These are phyloP conservation scores for Epichloe sylvatica DNA, from an alignment of 2,329 filamentous ascomycete species.

Conservation along the genomic window DNA sequence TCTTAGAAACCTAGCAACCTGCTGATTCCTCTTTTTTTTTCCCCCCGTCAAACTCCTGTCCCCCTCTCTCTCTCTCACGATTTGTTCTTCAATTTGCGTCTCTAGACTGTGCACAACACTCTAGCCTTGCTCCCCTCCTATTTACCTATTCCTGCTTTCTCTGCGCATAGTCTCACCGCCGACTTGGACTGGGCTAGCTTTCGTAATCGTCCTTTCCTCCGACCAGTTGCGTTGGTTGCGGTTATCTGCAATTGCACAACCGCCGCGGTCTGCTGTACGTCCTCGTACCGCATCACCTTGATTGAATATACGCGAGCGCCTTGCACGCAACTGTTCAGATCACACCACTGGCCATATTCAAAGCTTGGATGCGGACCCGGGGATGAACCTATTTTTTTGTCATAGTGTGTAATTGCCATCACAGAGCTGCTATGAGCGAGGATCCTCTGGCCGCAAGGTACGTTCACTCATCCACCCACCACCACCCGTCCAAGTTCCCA, in stretches of 20 bases:
- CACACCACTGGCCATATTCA: not conserved
- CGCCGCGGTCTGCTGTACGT: not conserved
- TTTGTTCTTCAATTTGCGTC: not conserved
- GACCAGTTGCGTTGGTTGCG: not conserved
- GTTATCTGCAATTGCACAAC: not conserved
- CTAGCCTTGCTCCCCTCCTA: not conserved
- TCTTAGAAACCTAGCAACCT: constrained; percentile 1
- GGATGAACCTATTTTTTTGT: constrained; percentile 8
- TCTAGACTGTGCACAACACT: not conserved
- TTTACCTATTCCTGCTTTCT: not conserved
- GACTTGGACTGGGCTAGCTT: not conserved
- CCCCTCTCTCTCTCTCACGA: not conserved
- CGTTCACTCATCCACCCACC: constrained; percentile 8
- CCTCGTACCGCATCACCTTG: not conserved
- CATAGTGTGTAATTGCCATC: constrained; percentile 8
- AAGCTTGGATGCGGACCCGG: not conserved
- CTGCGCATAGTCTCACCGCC: not conserved
- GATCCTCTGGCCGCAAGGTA: constrained; percentile 43
- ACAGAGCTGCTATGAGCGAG: constrained; percentile 46
- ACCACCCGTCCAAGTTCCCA: constrained; percentile 5
- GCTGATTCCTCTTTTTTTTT: constrained; percentile 1
- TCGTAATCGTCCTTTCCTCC: not conserved
- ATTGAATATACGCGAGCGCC: not conserved
- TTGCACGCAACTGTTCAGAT: not conserved
- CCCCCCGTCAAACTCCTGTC: not conserved